Evolutionary conservation across 331 rosid genomes (phyloP).

Genomic region (Dryas integrifolia): DNA sequence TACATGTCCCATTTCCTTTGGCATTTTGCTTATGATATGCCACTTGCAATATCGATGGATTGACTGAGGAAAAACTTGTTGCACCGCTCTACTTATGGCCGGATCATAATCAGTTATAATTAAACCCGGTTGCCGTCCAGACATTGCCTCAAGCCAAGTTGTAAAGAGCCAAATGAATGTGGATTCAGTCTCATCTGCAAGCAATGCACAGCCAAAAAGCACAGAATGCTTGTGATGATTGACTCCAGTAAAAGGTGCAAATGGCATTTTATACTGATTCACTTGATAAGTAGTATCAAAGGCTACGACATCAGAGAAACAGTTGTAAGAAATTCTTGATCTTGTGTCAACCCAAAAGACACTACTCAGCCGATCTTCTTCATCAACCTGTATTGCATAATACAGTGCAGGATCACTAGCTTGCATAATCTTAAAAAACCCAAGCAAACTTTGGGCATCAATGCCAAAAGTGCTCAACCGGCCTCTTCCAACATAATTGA

Average conservation of each 20-base stretch:
- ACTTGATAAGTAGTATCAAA: constrained; percentile 26
- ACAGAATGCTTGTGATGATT: constrained; percentile 26
- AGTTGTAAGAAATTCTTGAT: constrained; percentile 22
- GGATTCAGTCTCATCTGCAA: constrained; percentile 27
- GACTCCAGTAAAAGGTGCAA: constrained; percentile 23
- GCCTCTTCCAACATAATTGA: constrained; percentile 18
- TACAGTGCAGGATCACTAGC: constrained; percentile 24
- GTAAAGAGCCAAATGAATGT: constrained; percentile 28
- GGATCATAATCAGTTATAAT: constrained; percentile 22
- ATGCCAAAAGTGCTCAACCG: constrained; percentile 32
- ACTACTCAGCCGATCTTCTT: constrained; percentile 23
- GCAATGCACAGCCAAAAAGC: constrained; percentile 28
- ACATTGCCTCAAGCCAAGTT: constrained; percentile 27
- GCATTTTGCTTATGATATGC: constrained; percentile 31
- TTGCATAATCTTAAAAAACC: constrained; percentile 27
- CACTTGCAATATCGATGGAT: constrained; percentile 25
- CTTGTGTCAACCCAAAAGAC: constrained; percentile 29
- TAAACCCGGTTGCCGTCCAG: constrained; percentile 21
- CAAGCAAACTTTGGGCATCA: constrained; percentile 27
- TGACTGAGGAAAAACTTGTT: constrained; percentile 18
- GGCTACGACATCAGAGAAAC: constrained; percentile 21
- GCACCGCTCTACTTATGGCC: constrained; percentile 9
- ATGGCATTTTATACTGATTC: constrained; percentile 28
- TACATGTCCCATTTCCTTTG: constrained; percentile 16
- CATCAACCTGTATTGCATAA: constrained; percentile 26